A percentile compares a stretch with the other conserved stretches of the same genome.
Conservation (phyloP, 306 rosid genomes). For the Aeschynomene evenia region DNA sequence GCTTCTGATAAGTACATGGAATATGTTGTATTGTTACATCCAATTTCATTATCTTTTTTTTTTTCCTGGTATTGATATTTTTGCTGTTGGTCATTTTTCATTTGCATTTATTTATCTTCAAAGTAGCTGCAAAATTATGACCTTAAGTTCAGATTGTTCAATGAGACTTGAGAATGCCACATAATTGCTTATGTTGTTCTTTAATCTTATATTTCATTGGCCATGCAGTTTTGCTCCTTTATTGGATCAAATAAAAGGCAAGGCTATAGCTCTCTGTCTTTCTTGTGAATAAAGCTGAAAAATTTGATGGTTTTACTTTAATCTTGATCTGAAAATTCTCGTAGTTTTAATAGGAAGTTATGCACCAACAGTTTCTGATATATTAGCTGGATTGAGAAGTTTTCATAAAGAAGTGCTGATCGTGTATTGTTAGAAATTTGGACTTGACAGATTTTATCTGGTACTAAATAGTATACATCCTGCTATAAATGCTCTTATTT, state of each 20-base stretch:
- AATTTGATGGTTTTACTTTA: neutral
- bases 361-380: neutral
- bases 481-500: neutral
- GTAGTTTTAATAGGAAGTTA: neutral
- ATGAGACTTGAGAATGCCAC: neutral
- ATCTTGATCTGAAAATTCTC: too few relatives aligned
- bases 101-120: neutral
- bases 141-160: neutral
- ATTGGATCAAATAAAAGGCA: neutral
- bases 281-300: neutral
- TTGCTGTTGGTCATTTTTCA: neutral
- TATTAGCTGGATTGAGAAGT: neutral
- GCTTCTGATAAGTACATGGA: conserved; percentile 20
- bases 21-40: conserved; percentile 18
- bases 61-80: neutral
- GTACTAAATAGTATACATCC: conserved; percentile 5
- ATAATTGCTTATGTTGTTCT: too few relatives aligned
- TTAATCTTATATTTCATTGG: neutral
- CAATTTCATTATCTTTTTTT: conserved; percentile 17
- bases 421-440: conserved; percentile 5
- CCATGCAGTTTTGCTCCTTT: neutral
- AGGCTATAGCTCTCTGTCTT: neutral
- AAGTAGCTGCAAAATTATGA: neutral
- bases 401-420: conserved; percentile 6
- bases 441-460: neutral